These are phyloP conservation scores for Vaccinium myrtillus DNA, from an alignment of 148 eudicot species.

Conservation along the genomic window DNA sequence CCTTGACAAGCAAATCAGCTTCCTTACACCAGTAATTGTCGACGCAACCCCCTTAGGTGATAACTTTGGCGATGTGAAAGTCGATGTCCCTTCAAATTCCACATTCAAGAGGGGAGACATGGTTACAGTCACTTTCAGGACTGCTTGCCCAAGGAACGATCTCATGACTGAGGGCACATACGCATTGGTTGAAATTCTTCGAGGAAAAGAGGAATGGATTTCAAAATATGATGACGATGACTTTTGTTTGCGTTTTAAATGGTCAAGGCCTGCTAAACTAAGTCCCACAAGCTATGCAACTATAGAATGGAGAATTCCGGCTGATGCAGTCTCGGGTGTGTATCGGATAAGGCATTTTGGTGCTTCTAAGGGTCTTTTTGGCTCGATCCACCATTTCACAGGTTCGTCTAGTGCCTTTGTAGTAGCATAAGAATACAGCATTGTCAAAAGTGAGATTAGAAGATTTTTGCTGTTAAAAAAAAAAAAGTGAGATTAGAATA, in stretches of 20 bases:
- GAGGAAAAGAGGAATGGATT: conserved; percentile 59
- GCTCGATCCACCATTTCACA: conserved; percentile 69
- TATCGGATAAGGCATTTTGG: conserved; percentile 91
- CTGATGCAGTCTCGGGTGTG: conserved; percentile 57
- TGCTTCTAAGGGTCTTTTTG: conserved; percentile 75
- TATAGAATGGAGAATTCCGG: conserved; percentile 86
- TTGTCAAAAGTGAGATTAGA: not conserved
- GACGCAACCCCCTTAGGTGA: conserved; percentile 63
- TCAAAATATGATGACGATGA: conserved; percentile 91
- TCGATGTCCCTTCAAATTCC: conserved; percentile 59
- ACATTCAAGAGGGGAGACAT: conserved; percentile 65
- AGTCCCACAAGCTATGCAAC: conserved; percentile 74
- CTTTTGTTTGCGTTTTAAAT: conserved; percentile 74
- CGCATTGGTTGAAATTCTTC: conserved; percentile 73
- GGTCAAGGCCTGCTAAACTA: conserved; percentile 77
- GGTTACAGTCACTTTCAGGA: conserved; percentile 67
- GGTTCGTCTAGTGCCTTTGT: conserved; percentile 90
- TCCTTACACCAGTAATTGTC: conserved; percentile 69
- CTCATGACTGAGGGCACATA: conserved; percentile 94
- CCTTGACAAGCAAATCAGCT: conserved; percentile 74
- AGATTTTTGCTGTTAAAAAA: not conserved
- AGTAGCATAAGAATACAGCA: conserved; percentile 36
- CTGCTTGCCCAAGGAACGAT: conserved; percentile 92
- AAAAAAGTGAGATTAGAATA: not conserved
- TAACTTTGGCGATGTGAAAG: conserved; percentile 60